A percentile compares a stretch with the other conserved stretches of the same genome.
These are phyloP conservation scores for Cinchona pubescens DNA, from an alignment of 257 asterid genomes.

Conservation along the genomic window DNA sequence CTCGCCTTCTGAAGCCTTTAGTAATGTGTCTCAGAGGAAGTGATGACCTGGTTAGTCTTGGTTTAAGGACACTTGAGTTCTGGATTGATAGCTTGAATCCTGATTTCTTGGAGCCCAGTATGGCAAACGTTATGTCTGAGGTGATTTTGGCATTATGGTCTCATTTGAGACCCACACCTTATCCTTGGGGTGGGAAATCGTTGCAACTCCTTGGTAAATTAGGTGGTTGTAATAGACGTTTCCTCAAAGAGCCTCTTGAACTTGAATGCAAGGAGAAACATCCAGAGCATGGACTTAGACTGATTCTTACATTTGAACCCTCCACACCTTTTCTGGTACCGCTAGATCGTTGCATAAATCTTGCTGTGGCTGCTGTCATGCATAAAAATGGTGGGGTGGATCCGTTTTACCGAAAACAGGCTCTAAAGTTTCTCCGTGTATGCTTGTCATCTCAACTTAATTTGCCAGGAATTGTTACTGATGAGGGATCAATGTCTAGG, in stretches of 20 bases:
- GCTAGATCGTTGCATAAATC: conserved; percentile 93
- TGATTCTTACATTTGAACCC: conserved; percentile 97
- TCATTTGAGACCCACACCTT: conserved; percentile 91
- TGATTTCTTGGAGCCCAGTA: conserved; percentile 97
- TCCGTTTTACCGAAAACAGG: conserved; percentile 80
- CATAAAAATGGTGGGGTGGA: conserved; percentile 67
- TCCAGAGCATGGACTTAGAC: conserved; percentile 96
- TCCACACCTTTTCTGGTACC: conserved; percentile 97
- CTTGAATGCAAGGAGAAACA: conserved; percentile 99
- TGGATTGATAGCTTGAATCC: conserved; percentile 99
- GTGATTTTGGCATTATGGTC: conserved; percentile 98
- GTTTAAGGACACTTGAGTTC: conserved; percentile 96
- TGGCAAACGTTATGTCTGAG: conserved; percentile 99
- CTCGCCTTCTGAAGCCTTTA: conserved; percentile 96
- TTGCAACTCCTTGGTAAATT: conserved; percentile 96
- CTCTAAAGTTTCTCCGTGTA: conserved; percentile 85
- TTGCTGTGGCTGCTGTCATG: conserved; percentile 94
- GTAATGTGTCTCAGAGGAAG: conserved; percentile 97
- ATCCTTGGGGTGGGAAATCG: conserved; percentile 95
- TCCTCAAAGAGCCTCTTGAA: conserved; percentile 95
- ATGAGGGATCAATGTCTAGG: conserved; percentile 67
- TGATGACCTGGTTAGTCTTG: conserved; percentile 86
- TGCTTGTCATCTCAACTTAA: conserved; percentile 97
- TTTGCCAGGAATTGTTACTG: conserved; percentile 82
- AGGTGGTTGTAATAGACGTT: conserved; percentile 98